phyloP scores from a whole-genome alignment of 257 asterid species.

The Eustoma russellianum region DNA sequence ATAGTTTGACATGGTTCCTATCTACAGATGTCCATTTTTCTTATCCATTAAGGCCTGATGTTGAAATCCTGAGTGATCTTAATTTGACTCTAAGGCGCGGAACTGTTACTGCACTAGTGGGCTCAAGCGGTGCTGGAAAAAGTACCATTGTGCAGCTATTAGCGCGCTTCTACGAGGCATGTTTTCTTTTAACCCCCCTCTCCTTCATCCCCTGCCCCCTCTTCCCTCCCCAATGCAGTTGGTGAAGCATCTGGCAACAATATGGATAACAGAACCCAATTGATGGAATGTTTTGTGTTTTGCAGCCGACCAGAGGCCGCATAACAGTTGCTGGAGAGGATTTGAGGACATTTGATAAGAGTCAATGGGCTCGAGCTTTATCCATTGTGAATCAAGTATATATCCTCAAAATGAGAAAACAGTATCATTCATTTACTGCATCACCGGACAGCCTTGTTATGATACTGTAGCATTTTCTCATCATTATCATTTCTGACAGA shows the following conservation, averaged over 20 bases:
- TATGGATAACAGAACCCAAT: background rate
- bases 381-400: slow-evolving; percentile 89
- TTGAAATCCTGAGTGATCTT: slow-evolving; percentile 69
- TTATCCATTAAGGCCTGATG: slow-evolving; percentile 93
- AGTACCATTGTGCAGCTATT: slow-evolving; percentile 90
- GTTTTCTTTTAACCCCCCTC: background rate
- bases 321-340: slow-evolving; percentile 98
- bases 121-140: slow-evolving; percentile 97
- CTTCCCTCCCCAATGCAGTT: background rate
- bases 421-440: background rate
- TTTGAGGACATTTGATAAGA: slow-evolving; percentile 79
- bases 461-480: background rate
- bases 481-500: background rate
- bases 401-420: slow-evolving; percentile 5
- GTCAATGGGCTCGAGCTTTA: slow-evolving; percentile 91
- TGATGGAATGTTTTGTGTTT: slow-evolving; percentile 1
- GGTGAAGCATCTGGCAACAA: background rate
- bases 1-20: background rate
- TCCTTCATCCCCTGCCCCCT: background rate
- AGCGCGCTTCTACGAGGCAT: slow-evolving; percentile 94
- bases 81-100: slow-evolving; percentile 70
- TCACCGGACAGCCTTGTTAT: background rate
- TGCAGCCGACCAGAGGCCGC: slow-evolving; percentile 85
- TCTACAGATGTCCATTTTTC: slow-evolving; percentile 76
- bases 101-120: slow-evolving; percentile 91